Base-by-base conservation (phyloP, 2,329 filamentous ascomycete genomes). In the Fusarium austroafricanum region DNA sequence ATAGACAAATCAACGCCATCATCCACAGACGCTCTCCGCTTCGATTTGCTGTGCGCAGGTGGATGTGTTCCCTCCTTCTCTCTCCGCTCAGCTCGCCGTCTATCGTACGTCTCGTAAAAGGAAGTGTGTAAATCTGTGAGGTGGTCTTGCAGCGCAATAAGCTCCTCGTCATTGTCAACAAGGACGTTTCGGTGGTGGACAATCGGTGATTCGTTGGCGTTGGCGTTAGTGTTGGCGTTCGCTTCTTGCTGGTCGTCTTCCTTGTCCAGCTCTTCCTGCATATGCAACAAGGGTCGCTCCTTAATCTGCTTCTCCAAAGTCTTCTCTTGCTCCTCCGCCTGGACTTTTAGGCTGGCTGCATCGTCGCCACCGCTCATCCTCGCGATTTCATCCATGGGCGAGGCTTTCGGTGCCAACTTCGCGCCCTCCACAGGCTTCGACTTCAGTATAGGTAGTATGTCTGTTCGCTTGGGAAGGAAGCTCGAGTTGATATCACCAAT, bases 401-500 rank as follows among this genome's bases (percentile, higher is more conserved):
- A 79, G 0, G 71, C 61, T 55, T 80, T 80, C 7, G 60, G 46
- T 2, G 59, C 63, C 7, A 70, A 42, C 12, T 68, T 66, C 1
- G 60, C 57, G 11, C 60, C 52, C 20, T 71, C 67, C 26, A 56
- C 47, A 3, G 67, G 54, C 21, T 69, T 61, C n/a, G 70, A 40
- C 57, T 71, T 77, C 21, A 67, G 54, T 11, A 74, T 71, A 0
- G 81, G 78, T 9, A 86, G 64, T 26, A 87, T 78, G 73, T 90
- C 84, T 71, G 86, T 80, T 61, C 86, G 89, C 78, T 97, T 97
- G 0, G 96, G 96, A 52, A 99, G 79, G 76, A 98, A 99, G 76
- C 93, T 97, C 14, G 95, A 96, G 82, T 99, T 99, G 83, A 99
- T 99, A 79, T 99, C 96, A 65, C 96, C 96, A 67, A 97, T 97